phyloP scores from a whole-genome alignment of 495 filamentous ascomycete genomes.

The Aspergillus affinis region DNA sequence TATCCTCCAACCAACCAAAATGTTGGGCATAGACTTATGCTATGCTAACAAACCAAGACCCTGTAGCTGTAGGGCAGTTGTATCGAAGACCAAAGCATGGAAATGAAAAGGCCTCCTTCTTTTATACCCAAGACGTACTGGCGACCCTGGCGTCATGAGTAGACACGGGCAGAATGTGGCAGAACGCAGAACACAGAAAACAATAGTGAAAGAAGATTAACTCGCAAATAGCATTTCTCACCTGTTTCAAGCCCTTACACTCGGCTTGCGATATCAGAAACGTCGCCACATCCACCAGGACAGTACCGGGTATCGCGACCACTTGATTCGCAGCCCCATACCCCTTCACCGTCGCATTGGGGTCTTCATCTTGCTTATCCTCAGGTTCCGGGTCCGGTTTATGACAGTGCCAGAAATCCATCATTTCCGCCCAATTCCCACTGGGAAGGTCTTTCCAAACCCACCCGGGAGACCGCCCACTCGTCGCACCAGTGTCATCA shows the following conservation, averaged over 20 bases:
- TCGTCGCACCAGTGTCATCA: not conserved
- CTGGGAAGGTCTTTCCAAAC: slow-evolving; percentile 95
- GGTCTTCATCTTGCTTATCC: slow-evolving; percentile 33
- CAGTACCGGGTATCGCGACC: slow-evolving; percentile 58
- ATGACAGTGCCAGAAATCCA: slow-evolving; percentile 99
- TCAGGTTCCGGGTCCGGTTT: slow-evolving; percentile 66
- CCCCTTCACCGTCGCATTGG: slow-evolving; percentile 57
- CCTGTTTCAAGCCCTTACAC: slow-evolving; percentile 58
- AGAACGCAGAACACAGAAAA: slow-evolving; percentile 13
- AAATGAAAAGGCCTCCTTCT: slow-evolving; percentile 78
- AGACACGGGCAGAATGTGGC: slow-evolving; percentile 2
- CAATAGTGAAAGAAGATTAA: slow-evolving; percentile 20
- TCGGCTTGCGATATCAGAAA: slow-evolving; percentile 68
- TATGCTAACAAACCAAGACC: slow-evolving; percentile 27
- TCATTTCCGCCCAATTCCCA: slow-evolving; percentile 99
- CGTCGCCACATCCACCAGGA: slow-evolving; percentile 77
- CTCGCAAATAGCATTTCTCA: slow-evolving; percentile 42
- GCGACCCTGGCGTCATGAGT: slow-evolving; percentile 1
- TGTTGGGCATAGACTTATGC: not conserved
- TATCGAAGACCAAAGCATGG: slow-evolving; percentile 75
- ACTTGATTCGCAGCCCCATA: slow-evolving; percentile 75
- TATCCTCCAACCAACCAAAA: slow-evolving; percentile 18
- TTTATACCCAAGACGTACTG: slow-evolving; percentile 40
- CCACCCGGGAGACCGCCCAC: slow-evolving; percentile 19
- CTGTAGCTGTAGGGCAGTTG: slow-evolving; percentile 75